A percentile compares a stretch with the other conserved stretches of the same genome.
phyloP scores from a whole-genome alignment of 108 stramenopile genomes.

The Cylindrotheca fusiformis region DNA sequence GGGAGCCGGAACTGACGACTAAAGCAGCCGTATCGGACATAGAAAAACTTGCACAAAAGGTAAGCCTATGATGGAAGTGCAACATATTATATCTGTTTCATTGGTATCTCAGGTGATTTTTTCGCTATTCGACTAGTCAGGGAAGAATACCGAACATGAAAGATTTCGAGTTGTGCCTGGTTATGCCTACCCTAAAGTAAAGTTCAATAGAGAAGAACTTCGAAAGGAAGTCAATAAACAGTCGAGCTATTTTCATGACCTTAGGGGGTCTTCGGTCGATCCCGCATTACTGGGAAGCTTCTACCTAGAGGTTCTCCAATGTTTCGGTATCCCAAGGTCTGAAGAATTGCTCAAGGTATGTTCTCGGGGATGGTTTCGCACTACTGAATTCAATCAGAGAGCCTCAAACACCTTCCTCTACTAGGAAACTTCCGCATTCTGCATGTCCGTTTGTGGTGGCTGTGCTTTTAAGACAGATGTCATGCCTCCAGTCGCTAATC shows the following conservation, averaged over 20 bases:
- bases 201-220: slow-evolving; percentile 48
- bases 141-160: slow-evolving; percentile 9
- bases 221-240: slow-evolving; percentile 30
- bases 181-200: slow-evolving; percentile 45
- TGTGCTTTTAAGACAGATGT: slow-evolving; percentile 59
- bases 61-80: too few species aligned
- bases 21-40: slow-evolving; percentile 1
- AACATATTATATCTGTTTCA: too few species aligned
- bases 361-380: too few species aligned
- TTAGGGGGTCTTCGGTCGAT: neutral
- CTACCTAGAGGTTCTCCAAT: slow-evolving; percentile 45
- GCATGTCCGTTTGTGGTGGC: slow-evolving; percentile 45
- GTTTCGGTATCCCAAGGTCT: slow-evolving; percentile 51
- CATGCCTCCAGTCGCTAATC: slow-evolving; percentile 33
- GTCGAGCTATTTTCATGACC: slow-evolving; percentile 27
- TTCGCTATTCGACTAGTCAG: too few species aligned
- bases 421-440: slow-evolving; percentile 42
- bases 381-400: too few species aligned
- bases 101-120: too few species aligned
- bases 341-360: too few species aligned
- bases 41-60: slow-evolving; percentile 1
- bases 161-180: slow-evolving; percentile 31
- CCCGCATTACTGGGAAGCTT: slow-evolving; percentile 28
- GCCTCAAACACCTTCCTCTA: too few species aligned
- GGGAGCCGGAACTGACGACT: too few species aligned